A percentile compares a stretch with the other conserved stretches of the same genome.
Conservation (phyloP, 805 yeast species). For the Cyberlindnera xishuangbannaensis region DNA sequence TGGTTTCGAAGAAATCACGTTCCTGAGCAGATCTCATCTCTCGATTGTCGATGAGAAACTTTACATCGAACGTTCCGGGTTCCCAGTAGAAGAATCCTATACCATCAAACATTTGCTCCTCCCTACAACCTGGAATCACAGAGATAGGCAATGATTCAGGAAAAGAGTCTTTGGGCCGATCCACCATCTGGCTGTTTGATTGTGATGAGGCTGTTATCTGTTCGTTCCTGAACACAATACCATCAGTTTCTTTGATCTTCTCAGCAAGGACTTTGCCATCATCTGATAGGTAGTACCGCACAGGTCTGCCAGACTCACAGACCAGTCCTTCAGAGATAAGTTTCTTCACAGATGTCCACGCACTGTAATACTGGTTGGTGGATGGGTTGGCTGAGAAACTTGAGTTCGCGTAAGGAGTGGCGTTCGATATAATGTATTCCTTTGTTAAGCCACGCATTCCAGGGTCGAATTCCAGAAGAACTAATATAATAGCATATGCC, state of each 20-base stretch:
- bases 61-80: constrained; percentile 50
- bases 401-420: constrained; percentile 48
- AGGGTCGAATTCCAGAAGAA: constrained; percentile 45
- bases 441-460: constrained; percentile 54
- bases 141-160: constrained; percentile 4
- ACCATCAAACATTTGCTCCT: constrained; percentile 1
- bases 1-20: constrained; percentile 60
- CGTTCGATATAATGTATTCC: constrained; percentile 49
- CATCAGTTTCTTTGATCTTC: constrained; percentile 44
- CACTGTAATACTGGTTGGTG: constrained; percentile 59
- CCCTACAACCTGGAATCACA: constrained; percentile 5
- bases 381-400: constrained; percentile 57
- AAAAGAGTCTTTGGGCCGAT: neutral
- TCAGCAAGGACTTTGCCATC: constrained; percentile 62
- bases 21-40: constrained; percentile 69
- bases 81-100: constrained; percentile 47
- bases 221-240: constrained; percentile 26
- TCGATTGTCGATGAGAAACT: constrained; percentile 70
- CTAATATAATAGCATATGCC: constrained; percentile 73
- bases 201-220: constrained; percentile 5
- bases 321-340: constrained; percentile 58
- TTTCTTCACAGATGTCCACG: constrained; percentile 69
- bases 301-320: constrained; percentile 49
- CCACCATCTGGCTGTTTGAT: neutral
- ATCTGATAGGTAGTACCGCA: constrained; percentile 58